Evolutionary conservation across 2,329 filamentous ascomycete genomes (phyloP), one percentile per base, ranked within the genome.

Genomic region (Neofusicoccum kwambonambiense): DNA sequence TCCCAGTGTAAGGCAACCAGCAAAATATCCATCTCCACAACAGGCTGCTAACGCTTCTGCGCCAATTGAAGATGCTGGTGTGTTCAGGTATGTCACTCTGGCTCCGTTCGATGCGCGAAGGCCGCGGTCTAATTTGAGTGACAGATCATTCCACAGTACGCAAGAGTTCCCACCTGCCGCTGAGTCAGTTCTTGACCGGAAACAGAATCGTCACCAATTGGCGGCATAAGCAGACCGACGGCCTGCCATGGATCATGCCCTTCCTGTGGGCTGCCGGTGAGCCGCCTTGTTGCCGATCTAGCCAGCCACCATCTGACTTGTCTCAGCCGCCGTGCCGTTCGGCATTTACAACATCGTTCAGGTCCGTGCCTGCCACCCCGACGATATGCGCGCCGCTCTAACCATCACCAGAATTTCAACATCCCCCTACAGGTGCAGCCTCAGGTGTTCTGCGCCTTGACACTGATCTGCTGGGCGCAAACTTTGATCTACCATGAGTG

Each of bases 261-360:
- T 84, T 89, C 67, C 73, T 89, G 1, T 89, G 87, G 86, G 86
- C 84, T n/a, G 71, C 81, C 37, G 86, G 85, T 82, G 72, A 68
- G 54, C 19, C 47, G 34, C 44, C 42, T n/a, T n/a, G 52, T 8
- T 27, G 9, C 9, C 27, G n/a, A 7, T n/a, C 13, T 56, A n/a
- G 39, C 17, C 39, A 54, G 17, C 37, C 41, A 42, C 44, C 27
- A 11, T 13, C 66, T 65, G 52, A 64, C 50, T 27, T 4, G 15
- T 31, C 15, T n/a, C 60, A 75, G 75, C 74, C 17, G 73, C 72
- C 22, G 79, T 83, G 34, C 82, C 82, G 2, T 83, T 65, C 39
- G 83, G 83, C 17, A 79, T 81, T 19, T 85, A 85, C 71, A 76
- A 82, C 17, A 80, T 84, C 56, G 75, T 84, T 9, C 81, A 84